Base-by-base conservation (phyloP, 306 rosid species). In the Myrica gale region DNA sequence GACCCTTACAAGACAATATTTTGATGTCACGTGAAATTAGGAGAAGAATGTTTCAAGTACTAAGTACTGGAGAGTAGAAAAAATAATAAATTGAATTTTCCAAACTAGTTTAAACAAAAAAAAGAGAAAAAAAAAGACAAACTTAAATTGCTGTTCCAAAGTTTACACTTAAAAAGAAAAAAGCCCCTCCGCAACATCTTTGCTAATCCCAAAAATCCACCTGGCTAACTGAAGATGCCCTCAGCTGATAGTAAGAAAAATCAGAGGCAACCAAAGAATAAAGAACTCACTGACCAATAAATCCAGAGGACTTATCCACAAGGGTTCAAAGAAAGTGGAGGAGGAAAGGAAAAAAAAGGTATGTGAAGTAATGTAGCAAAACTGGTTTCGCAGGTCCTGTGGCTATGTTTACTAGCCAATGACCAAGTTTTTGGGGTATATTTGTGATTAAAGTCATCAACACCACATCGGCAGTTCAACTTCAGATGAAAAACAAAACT, bases 401-500 rank as follows among this genome's bases (percentile, higher is more conserved):
- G 86, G 81, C 86, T 83, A 85, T 67, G 75, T 69, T 76, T 78
- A 73, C 58, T 79, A 80, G 89, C 93, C 86, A 81, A 83, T 70
- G 63, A 75, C 81, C 80, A 82, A 82, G 70, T 80, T 74, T 68
- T 84, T 69, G 73, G 74, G 79, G 65, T 74, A 82, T 73, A 85
- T 81, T 86, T 88, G 87, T 69, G 80, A 82, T 85, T 11, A 81
- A 90, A 84, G 74, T 79, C 81, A 84, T 85, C 90, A 91, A 82
- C 72, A 79, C 85, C 82, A 89, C 84, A 87, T 84, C 83, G 72
- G 89, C 89, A 85, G 83, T 90, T 84, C 88, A 85, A 87, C 96
- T 86, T 92, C 97, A 92, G 90, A 86, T 54, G 93, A 77, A 90
- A 89, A 92, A 89, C 86, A 90, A 83, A 88, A 90, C 86, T 86